Base-by-base conservation (phyloP, 148 eudicot species). In the Amaranthus cruentus region DNA sequence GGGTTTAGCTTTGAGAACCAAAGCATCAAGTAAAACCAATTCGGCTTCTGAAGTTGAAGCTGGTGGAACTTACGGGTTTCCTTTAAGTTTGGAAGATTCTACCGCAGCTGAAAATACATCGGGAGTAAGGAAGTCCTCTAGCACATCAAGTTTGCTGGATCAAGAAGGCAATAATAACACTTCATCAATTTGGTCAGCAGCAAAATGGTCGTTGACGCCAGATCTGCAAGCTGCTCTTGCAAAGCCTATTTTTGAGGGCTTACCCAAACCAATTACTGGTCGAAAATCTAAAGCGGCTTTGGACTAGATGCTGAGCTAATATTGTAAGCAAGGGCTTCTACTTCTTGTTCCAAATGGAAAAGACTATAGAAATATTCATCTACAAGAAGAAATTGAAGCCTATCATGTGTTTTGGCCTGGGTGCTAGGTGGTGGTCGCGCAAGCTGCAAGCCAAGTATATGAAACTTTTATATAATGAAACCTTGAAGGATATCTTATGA, bases 1-100 rank as follows among this genome's bases (percentile, higher is more conserved):
- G 71, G 93, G 98, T 50, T 83, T 95, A 79, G 96, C 97, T 56
- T 84, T 91, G 44, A 85, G 98, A 78, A 85, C 91, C 55, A 95
- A 95, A 78, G 83, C 96, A 43, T 81, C 83, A 3, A 88, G 87
- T 80, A 82, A 91, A 81, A 81, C 86, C 69, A 67, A 76, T 76
- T 72, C 85, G 43, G 87, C 88, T 50, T 81, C 77, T 49, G 91
- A 88, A 68, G 78, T 74, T 21, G 91, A 88, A 55, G 72, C 57
- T 48, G 80, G 69, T 59, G 77, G 73, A 14, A 50, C 60, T 4
- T 86, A 80, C 50, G 80, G 84, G 38, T 60, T 75, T 68, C 74
- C 84, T 42, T 53, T 73, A 7, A 76, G 69, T 67, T 74, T 76
- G 9, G 91, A 81, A 59, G 98, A 90, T 73, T 83, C 87, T 57